Conservation (phyloP, 2,329 filamentous ascomycete species). For the Teratosphaeria nubilosa region DNA sequence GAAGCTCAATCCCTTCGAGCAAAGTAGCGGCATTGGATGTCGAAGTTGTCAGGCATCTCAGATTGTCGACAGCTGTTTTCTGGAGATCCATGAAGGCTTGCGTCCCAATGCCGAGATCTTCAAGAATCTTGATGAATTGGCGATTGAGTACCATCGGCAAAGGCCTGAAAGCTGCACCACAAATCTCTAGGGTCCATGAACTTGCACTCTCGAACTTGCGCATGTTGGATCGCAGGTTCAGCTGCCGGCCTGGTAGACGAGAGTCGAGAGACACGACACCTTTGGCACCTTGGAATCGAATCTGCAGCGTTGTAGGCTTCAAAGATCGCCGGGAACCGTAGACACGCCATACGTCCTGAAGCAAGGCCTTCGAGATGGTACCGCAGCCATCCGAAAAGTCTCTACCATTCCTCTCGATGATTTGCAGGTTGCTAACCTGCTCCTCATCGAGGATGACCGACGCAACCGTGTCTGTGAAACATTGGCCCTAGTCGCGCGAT, state of each 20-base stretch:
- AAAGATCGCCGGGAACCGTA: conserved; percentile 38
- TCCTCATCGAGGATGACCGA: conserved; percentile 42
- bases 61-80: conserved; percentile 46
- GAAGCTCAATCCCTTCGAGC: conserved; percentile 52
- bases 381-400: conserved; percentile 75
- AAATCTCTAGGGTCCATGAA: conserved; percentile 55
- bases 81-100: conserved; percentile 57
- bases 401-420: conserved; percentile 46
- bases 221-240: conserved; percentile 66
- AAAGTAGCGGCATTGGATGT: conserved; percentile 56
- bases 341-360: conserved; percentile 49
- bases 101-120: conserved; percentile 57
- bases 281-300: conserved; percentile 64
- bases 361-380: conserved; percentile 53
- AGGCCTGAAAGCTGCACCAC: conserved; percentile 56
- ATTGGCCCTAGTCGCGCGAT: conserved; percentile 36
- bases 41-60: conserved; percentile 50
- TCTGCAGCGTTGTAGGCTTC: conserved; percentile 60
- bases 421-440: conserved; percentile 31
- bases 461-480: conserved; percentile 65
- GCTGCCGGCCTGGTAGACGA: conserved; percentile 44
- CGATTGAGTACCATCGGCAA: conserved; percentile 64
- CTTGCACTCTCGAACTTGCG: conserved; percentile 58
- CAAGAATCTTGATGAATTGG: conserved; percentile 75
- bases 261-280: conserved; percentile 67